Conservation (phyloP, 192 early-diverging fungal species). For the Funneliformis geosporum region DNA sequence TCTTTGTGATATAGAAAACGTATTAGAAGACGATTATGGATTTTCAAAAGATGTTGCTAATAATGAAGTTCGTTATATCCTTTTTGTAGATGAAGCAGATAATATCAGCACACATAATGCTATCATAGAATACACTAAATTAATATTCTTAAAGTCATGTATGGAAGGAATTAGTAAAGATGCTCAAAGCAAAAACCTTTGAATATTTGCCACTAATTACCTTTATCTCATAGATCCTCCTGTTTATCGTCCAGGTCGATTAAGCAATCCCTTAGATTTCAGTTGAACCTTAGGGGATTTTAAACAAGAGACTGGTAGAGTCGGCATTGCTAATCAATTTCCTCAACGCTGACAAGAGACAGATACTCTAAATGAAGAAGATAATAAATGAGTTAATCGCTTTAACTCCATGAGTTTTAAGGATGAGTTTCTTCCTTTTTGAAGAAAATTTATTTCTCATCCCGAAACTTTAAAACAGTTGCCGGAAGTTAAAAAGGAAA, state of each 20-base stretch:
- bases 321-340: not conserved
- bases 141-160: slow-evolving; percentile 13
- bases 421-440: too few relatives aligned
- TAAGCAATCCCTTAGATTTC: slow-evolving; percentile 17
- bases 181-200: slow-evolving; percentile 11
- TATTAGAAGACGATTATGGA: not conserved
- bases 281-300: slow-evolving; percentile 17
- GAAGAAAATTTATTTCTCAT: too few relatives aligned
- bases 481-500: too few relatives aligned
- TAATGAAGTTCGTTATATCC: not conserved
- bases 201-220: slow-evolving; percentile 23
- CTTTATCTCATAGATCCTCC: not conserved
- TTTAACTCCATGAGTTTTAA: not conserved
- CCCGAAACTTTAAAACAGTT: not conserved
- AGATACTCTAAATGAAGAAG: not conserved
- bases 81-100: slow-evolving; percentile 22
- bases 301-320: not conserved
- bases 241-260: not conserved
- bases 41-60: not conserved
- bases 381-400: not conserved
- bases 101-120: not conserved
- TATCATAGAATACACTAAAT: not conserved
- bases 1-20: not conserved
- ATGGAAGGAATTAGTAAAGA: not conserved
- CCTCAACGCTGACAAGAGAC: not conserved